Conservation (phyloP, 495 filamentous ascomycete genomes). For the Podospora pseudocomata region DNA sequence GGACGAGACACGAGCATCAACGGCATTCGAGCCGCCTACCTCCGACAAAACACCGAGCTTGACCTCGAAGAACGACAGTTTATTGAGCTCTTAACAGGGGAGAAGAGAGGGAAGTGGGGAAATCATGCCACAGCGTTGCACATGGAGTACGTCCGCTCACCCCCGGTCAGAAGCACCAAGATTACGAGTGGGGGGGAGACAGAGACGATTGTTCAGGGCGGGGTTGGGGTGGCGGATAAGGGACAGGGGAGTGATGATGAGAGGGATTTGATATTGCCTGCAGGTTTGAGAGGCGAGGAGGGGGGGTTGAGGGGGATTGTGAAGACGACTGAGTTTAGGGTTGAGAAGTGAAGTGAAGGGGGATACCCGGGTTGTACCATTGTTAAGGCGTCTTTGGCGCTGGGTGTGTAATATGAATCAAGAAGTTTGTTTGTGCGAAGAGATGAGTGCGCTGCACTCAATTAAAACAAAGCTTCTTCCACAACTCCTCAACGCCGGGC, state of each 20-base stretch:
- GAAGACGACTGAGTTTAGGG: conserved; percentile 14
- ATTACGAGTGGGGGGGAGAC: background rate
- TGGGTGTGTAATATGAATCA: background rate
- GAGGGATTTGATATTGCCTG: background rate
- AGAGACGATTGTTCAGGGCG: background rate
- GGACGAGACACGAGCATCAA: background rate
- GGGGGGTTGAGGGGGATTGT: conserved; percentile 10
- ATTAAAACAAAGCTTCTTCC: background rate
- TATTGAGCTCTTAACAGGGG: conserved; percentile 4
- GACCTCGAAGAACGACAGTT: background rate
- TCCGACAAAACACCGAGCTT: background rate
- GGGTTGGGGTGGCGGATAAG: background rate
- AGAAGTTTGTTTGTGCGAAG: background rate
- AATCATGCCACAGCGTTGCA: conserved; percentile 6
- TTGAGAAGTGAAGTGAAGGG: conserved; percentile 11
- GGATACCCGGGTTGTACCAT: background rate
- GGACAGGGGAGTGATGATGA: background rate
- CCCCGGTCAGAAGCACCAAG: background rate
- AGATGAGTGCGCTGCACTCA: no score
- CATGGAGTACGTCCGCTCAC: conserved; percentile 1
- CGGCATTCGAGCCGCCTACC: background rate
- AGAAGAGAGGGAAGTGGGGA: background rate
- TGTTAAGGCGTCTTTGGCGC: background rate
- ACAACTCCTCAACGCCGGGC: background rate
- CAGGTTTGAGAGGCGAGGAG: background rate